Conservation (phyloP, 495 filamentous ascomycete genomes). For the Aspergillus kassunensis region DNA sequence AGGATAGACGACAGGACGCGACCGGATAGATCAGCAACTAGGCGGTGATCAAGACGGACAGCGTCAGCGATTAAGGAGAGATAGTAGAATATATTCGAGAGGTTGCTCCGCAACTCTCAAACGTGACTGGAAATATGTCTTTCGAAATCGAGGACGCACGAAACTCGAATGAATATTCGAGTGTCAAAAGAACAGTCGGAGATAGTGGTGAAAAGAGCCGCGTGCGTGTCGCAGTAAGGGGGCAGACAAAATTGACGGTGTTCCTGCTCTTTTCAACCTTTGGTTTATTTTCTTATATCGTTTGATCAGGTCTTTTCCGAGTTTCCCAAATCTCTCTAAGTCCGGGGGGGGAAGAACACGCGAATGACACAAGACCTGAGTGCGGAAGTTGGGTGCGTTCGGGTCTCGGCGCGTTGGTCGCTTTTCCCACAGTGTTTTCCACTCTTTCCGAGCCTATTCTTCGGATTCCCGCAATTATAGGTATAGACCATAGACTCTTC, state of each 20-base stretch:
- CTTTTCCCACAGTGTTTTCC: conserved; percentile 7
- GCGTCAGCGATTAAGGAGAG: conserved; percentile 15
- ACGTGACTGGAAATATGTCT: conserved; percentile 20
- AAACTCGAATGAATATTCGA: conserved; percentile 11
- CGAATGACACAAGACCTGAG: conserved; percentile 6
- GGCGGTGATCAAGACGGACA: conserved; percentile 5
- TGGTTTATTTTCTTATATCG: conserved; percentile 23
- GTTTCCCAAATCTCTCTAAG: background rate
- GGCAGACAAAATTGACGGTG: background rate
- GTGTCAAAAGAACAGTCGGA: background rate
- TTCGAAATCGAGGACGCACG: conserved; percentile 21
- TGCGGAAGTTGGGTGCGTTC: background rate
- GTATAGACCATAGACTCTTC: conserved; percentile 2
- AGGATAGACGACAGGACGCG: conserved; percentile 19
- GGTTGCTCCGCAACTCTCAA: conserved; percentile 46
- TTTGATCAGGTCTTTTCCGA: conserved; percentile 8
- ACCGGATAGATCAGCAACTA: conserved; percentile 16
- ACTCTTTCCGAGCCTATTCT: conserved; percentile 15
- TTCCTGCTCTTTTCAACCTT: conserved; percentile 11
- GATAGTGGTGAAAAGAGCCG: conserved; percentile 1
- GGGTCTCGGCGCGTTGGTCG: conserved; percentile 14
- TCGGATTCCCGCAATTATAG: conserved; percentile 6
- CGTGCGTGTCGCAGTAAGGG: conserved; percentile 1
- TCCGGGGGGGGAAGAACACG: background rate
- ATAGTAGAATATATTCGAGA: conserved; percentile 25